Conservation (phyloP, 345 rosid genomes). For the Citrus mangshanensis region DNA sequence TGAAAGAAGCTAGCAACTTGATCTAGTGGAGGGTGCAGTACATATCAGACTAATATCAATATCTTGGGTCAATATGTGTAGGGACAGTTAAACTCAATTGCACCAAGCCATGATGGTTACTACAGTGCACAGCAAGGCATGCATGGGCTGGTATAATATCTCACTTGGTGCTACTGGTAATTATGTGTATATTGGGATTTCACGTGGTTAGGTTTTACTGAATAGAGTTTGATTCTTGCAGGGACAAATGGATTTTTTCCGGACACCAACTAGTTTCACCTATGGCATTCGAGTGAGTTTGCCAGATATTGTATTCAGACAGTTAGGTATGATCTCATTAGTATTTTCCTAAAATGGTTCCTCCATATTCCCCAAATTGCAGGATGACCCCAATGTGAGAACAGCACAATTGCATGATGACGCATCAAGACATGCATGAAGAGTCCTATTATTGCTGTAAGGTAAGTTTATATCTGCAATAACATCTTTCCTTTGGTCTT, state of each 20-base stretch:
- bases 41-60: not conserved
- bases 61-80: conserved; percentile 14
- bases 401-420: conserved; percentile 49
- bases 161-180: not conserved
- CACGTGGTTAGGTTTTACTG: not conserved
- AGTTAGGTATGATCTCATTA: not conserved
- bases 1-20: not conserved
- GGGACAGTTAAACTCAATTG: conserved; percentile 60
- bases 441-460: not conserved
- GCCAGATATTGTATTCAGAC: not conserved
- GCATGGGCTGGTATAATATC: conserved; percentile 47
- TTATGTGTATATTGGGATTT: not conserved
- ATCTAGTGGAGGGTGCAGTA: not conserved
- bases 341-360: not conserved
- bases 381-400: conserved; percentile 58
- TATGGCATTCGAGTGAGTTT: conserved; percentile 52
- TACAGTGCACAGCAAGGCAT: conserved; percentile 47
- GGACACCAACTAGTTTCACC: conserved; percentile 35
- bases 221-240: conserved; percentile 15
- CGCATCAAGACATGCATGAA: conserved; percentile 49
- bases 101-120: conserved; percentile 55
- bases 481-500: not conserved
- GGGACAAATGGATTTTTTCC: conserved; percentile 62
- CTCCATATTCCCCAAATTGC: conserved; percentile 8
- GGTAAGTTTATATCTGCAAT: conserved; percentile 7